These are phyloP conservation scores for Candida pseudoviswanathii DNA, from an alignment of 1,139 yeast genomes.

Conservation along the genomic window DNA sequence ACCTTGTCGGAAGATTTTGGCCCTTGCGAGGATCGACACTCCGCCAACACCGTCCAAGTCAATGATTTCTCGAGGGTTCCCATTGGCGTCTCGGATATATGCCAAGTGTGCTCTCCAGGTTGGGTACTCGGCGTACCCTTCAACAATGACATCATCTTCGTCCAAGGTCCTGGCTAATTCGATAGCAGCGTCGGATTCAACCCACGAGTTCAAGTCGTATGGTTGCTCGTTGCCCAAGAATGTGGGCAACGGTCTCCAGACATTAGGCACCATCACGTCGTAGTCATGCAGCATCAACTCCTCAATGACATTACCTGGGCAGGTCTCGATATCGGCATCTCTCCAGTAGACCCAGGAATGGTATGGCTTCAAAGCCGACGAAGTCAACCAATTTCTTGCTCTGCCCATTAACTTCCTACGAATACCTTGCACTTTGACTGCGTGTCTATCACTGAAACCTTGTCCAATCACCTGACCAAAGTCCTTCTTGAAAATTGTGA, in stretches of 20 bases:
- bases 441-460: slow-evolving; percentile 88
- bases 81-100: slow-evolving; percentile 64
- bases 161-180: slow-evolving; percentile 65
- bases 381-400: slow-evolving; percentile 85
- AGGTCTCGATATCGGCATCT: slow-evolving; percentile 84
- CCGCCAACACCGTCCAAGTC: slow-evolving; percentile 91
- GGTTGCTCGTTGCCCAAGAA: slow-evolving; percentile 80
- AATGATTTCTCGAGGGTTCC: slow-evolving; percentile 64
- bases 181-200: slow-evolving; percentile 72
- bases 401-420: slow-evolving; percentile 87
- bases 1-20: slow-evolving; percentile 79
- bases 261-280: slow-evolving; percentile 88
- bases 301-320: slow-evolving; percentile 79
- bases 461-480: slow-evolving; percentile 86
- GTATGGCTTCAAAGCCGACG: slow-evolving; percentile 75
- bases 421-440: slow-evolving; percentile 86
- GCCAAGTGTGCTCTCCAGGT: slow-evolving; percentile 89
- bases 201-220: slow-evolving; percentile 88
- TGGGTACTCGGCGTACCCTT: slow-evolving; percentile 88
- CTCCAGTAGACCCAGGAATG: slow-evolving; percentile 97
- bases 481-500: slow-evolving; percentile 77
- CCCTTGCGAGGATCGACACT: slow-evolving; percentile 81
- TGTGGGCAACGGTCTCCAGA: slow-evolving; percentile 84
- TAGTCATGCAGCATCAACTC: slow-evolving; percentile 72
- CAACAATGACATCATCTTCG: slow-evolving; percentile 88